Evolutionary conservation across 768 basidiomycete genomes (phyloP), one percentile per base, ranked within the genome.

Genomic region (Crucibulum laeve): DNA sequence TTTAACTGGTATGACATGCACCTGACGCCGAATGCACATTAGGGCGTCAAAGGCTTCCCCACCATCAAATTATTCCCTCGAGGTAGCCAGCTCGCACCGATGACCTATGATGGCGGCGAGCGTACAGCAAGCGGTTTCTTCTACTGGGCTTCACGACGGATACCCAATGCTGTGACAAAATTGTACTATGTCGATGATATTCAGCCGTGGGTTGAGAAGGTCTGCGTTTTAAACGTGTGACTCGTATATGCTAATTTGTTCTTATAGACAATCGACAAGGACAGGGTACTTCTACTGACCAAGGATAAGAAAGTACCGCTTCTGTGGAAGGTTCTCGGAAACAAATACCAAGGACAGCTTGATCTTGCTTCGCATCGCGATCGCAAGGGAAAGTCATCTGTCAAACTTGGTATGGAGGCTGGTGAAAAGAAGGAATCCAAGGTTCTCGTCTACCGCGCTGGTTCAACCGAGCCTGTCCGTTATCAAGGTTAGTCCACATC

Each of bases 31-130:
- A n/a, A n/a, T n/a, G n/a, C n/a, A n/a, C 26, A 21, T 10, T 49
- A 83, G 77, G 81, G 81, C 11, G 79, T 96, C 17, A 73, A 93
- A 64, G 93, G 93, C 2, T 97, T 93, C 76, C 93, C 93, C 2
- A 96, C 93, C 2, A 71, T 97, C 61, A 97, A 97, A 80, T 64
- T 88, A 2, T 97, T 85, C 68, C 91, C 93, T 8, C 76, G 85
- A 32, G 93, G 92, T 5, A 71, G 68, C 6, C 69, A 78, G 42
- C 58, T 79, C 2, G 70, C 76, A 1, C 73, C 87, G 1, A 73
- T 86, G 48, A 65, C 73, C 15, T 95, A 85, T 57, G 78, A 89
- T 0, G 67, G 69, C 10, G 69, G 71, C 15, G 84, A 91, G 49
- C 79, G 93, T 35, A 85, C 82, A 38, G 78, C 84, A 1, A 80